Evolutionary conservation across 768 basidiomycete genomes (phyloP).

Genomic region (Porphyrellus cyaneotinctus): DNA sequence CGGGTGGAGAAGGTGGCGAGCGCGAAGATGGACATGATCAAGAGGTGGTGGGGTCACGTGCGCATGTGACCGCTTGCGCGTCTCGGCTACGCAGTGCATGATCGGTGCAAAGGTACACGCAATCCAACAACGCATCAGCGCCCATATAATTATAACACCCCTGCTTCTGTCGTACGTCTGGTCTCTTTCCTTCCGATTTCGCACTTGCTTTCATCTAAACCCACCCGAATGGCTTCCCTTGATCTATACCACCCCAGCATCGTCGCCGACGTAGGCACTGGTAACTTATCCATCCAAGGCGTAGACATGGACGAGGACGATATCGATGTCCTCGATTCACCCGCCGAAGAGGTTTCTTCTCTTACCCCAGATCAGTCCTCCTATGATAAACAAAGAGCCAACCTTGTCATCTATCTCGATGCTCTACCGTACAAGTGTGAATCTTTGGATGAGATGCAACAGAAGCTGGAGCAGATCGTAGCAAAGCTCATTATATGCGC

Average conservation of each 20-base stretch:
- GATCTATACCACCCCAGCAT: constrained; percentile 22
- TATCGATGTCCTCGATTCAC: constrained; percentile 41
- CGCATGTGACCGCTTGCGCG: background rate
- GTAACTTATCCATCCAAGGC: constrained; percentile 21
- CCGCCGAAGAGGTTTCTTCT: constrained; percentile 30
- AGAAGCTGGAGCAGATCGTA: constrained; percentile 63
- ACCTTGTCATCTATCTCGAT: constrained; percentile 62
- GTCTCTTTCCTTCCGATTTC: constrained; percentile 12
- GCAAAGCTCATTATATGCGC: constrained; percentile 65
- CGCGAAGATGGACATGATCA: constrained; percentile 8
- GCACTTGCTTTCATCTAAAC: constrained; percentile 21
- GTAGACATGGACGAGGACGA: constrained; percentile 59
- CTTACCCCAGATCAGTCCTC: constrained; percentile 32
- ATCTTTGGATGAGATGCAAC: constrained; percentile 65
- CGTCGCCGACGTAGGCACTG: constrained; percentile 23
- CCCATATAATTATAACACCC: constrained; percentile 12
- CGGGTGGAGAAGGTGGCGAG: background rate
- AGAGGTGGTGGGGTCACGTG: constrained; percentile 12
- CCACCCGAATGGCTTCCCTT: constrained; percentile 18
- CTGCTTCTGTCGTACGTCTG: constrained; percentile 23
- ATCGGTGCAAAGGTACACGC: constrained; percentile 9
- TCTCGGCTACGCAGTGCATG: background rate
- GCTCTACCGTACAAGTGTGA: constrained; percentile 74
- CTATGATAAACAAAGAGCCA: constrained; percentile 54
- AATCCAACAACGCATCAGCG: constrained; percentile 30